A percentile compares a stretch with the other conserved stretches of the same genome.
Evolutionary conservation across 2,329 filamentous ascomycete genomes (phyloP).

Genomic region (Mycogone perniciosa): DNA sequence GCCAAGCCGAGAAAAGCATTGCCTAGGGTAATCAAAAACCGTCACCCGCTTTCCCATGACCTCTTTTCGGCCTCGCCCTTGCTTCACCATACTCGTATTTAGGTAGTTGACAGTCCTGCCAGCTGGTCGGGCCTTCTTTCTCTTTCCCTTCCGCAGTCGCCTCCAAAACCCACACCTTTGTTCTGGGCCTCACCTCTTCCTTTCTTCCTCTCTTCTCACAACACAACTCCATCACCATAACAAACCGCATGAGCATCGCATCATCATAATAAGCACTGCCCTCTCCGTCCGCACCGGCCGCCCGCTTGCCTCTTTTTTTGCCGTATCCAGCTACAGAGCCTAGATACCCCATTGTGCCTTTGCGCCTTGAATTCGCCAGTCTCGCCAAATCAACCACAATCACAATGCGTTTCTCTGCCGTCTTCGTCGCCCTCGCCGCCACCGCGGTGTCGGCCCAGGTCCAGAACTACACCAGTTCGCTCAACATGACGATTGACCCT

Average conservation of each 20-base stretch:
- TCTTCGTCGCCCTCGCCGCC: constrained; percentile 40
- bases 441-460: constrained; percentile 36
- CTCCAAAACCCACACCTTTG: background rate
- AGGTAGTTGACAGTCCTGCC: constrained; percentile 13
- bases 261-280: constrained; percentile 10
- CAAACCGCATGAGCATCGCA: constrained; percentile 10
- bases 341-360: constrained; percentile 5
- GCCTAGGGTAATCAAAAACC: constrained; percentile 8
- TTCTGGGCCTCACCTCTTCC: background rate
- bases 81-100: constrained; percentile 10
- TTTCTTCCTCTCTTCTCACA: constrained; percentile 1
- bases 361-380: background rate
- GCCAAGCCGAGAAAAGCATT: background rate
- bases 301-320: background rate
- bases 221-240: constrained; percentile 8
- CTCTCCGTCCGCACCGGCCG: background rate
- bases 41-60: constrained; percentile 12
- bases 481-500: constrained; percentile 38
- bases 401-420: constrained; percentile 37
- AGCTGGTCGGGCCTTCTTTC: constrained; percentile 8
- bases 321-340: background rate
- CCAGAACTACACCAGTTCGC: constrained; percentile 38
- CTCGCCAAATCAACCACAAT: constrained; percentile 10
- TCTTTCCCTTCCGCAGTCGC: constrained; percentile 5
- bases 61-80: constrained; percentile 12